These are phyloP conservation scores for Pyracantha coccinea DNA, from an alignment of 331 rosid genomes.

Conservation along the genomic window DNA sequence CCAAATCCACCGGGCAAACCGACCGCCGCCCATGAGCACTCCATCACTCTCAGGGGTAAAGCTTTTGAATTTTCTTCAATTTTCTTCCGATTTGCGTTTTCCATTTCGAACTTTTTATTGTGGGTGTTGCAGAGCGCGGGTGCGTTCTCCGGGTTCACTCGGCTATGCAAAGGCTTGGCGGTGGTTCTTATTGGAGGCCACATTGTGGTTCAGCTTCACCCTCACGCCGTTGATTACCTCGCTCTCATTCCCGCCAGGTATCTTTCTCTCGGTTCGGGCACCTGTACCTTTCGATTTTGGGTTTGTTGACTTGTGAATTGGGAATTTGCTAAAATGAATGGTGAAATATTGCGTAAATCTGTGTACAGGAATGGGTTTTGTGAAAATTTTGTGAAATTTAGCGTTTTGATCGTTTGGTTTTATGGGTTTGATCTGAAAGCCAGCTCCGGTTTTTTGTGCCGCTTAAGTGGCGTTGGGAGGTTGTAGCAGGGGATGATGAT, in stretches of 20 bases:
- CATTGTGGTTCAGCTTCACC: slow-evolving; percentile 56
- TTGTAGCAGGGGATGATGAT: neutral
- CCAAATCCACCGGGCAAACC: neutral
- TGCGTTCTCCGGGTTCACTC: slow-evolving; percentile 57
- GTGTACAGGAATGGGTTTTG: neutral
- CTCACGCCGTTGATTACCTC: slow-evolving; percentile 47
- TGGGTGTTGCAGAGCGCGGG: slow-evolving; percentile 32
- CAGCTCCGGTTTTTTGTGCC: neutral
- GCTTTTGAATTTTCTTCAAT: neutral
- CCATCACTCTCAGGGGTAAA: slow-evolving; percentile 47
- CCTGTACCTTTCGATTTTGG: neutral
- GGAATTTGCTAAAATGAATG: neutral
- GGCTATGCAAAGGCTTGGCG: slow-evolving; percentile 74
- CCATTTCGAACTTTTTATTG: neutral
- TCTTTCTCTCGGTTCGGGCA: neutral
- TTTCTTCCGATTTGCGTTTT: neutral
- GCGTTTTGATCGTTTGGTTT: too few species aligned
- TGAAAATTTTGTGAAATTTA: neutral
- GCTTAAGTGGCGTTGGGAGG: neutral
- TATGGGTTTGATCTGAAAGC: slow-evolving; percentile 2
- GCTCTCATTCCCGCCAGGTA: slow-evolving; percentile 95
- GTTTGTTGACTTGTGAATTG: neutral
- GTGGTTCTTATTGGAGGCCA: slow-evolving; percentile 59
- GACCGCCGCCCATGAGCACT: slow-evolving; percentile 43
- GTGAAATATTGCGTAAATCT: neutral